A percentile compares a stretch with the other conserved stretches of the same genome.
Evolutionary conservation across 2,329 filamentous ascomycete genomes (phyloP).

Genomic region (Calonectria crousiana): DNA sequence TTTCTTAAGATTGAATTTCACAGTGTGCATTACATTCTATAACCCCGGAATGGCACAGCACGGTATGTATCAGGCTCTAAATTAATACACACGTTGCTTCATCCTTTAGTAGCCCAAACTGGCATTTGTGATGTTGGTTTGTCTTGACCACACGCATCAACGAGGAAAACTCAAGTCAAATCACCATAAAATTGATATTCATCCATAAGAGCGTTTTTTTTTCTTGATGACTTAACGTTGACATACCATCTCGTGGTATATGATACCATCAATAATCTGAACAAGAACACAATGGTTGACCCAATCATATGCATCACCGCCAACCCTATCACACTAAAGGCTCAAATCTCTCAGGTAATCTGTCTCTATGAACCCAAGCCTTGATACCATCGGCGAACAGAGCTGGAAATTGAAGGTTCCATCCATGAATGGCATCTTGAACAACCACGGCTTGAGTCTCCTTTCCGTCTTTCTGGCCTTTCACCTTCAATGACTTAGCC

Average conservation of each 20-base stretch:
- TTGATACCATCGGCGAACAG: slow-evolving; percentile 50
- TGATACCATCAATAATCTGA: background rate
- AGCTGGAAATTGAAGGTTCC: slow-evolving; percentile 52
- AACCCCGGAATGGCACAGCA: background rate
- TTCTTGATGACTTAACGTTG: background rate
- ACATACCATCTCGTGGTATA: background rate
- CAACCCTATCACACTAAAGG: background rate
- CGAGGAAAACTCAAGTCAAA: background rate
- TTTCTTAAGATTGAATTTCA: too few species aligned
- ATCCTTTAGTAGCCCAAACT: background rate
- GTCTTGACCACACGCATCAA: background rate
- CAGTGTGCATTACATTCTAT: too few species aligned
- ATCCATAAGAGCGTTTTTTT: background rate
- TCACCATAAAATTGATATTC: background rate
- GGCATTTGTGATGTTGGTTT: background rate
- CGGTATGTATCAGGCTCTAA: background rate
- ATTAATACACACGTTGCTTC: background rate
- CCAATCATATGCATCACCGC: background rate
- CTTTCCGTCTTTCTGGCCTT: slow-evolving; percentile 31
- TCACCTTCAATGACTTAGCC: slow-evolving; percentile 36
- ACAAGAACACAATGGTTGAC: background rate
- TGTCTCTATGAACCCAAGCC: slow-evolving; percentile 47
- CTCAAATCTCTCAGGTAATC: slow-evolving; percentile 38
- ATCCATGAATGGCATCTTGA: slow-evolving; percentile 50
- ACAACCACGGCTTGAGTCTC: slow-evolving; percentile 45